Base-by-base conservation (phyloP, 2,329 filamentous ascomycete genomes). In the Trichocomaceae sp. region DNA sequence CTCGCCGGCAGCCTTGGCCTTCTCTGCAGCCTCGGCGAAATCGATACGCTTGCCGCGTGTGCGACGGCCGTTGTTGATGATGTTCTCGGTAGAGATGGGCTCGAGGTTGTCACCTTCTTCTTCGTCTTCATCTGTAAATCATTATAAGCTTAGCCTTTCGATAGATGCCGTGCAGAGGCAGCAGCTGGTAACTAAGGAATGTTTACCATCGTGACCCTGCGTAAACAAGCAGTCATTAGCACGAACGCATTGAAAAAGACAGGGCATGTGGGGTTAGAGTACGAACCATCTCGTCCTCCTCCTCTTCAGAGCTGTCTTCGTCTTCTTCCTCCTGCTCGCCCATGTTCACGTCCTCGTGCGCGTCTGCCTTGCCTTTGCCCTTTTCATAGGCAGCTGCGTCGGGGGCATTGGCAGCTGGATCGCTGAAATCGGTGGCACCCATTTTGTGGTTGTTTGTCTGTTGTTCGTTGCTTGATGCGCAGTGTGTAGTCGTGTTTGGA, bases 11-110 rank as follows among this genome's bases (percentile, higher is more conserved):
- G 93, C 87, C 45, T 90, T 89, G 29, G 87, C 82, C 72, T 95
- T 84, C 73, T 87, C 80, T 23, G 89, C 90, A 19, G 91, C 91
- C 78, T 95, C 90, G 66, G 87, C 87, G 75, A 89, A 97, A 79
- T 97, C 89, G 70, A 97, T 96, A 67, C 85, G 81, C 73, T 89
- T 88, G 69, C 91, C 91, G 67, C 92, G 92, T 60, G 92, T 97
- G 73, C 93, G 92, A 65, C 85, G 83, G 60, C 86, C 86, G 61
- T 79, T 81, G 57, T 76, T 71, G 68, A 97, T 84, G 71, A 97
- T 95, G 81, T 97, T 97, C 71, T 83, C 82, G 55, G 83, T 78
- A 69, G 95, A 89, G 71, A 99, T 96, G 75, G 92, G 91, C 70
- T 95, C 88, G 79, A 96, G 83, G 72, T 88, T 87, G 66, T 89